These are phyloP conservation scores for Wolfiporia cocos DNA, from an alignment of 1,284 basidiomycete genomes.

Conservation along the genomic window DNA sequence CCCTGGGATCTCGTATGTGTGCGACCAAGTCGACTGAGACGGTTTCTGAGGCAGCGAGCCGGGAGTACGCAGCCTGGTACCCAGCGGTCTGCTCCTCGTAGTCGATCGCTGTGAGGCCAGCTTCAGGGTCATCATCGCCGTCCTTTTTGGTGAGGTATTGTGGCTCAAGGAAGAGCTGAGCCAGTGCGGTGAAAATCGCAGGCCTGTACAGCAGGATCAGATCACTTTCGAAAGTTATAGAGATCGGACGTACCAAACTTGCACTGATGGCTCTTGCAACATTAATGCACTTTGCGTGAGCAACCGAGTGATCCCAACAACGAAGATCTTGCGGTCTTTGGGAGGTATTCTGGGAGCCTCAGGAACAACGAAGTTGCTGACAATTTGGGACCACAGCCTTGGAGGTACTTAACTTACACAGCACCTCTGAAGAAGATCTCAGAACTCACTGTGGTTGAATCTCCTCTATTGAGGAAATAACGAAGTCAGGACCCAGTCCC, in stretches of 20 bases:
- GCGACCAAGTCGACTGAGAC: conserved; percentile 50
- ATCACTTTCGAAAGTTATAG: neutral
- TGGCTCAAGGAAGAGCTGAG: conserved; percentile 73
- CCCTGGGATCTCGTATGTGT: conserved; percentile 51
- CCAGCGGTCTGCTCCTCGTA: conserved; percentile 85
- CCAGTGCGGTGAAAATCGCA: conserved; percentile 60
- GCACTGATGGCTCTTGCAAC: conserved; percentile 55
- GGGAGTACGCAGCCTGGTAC: conserved; percentile 92
- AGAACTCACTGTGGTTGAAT: conserved; percentile 80
- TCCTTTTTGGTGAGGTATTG: conserved; percentile 55
- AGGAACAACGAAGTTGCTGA: conserved; percentile 76
- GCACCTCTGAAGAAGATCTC: neutral
- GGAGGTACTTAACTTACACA: conserved; percentile 1
- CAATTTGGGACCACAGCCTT: conserved; percentile 83
- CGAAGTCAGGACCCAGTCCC: conserved; percentile 71
- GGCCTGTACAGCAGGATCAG: conserved; percentile 57
- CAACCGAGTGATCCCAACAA: conserved; percentile 79
- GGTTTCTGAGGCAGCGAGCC: conserved; percentile 76
- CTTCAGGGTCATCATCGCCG: conserved; percentile 45
- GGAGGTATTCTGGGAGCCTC: conserved; percentile 77
- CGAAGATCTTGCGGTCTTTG: conserved; percentile 81
- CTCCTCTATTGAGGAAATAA: conserved; percentile 73
- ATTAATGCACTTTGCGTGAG: conserved; percentile 71
- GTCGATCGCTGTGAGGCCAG: conserved; percentile 74
- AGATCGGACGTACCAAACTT: conserved; percentile 55